These are phyloP conservation scores for Acephala macrosclerotiorum DNA, from an alignment of 2,329 filamentous ascomycete genomes.

Conservation along the genomic window DNA sequence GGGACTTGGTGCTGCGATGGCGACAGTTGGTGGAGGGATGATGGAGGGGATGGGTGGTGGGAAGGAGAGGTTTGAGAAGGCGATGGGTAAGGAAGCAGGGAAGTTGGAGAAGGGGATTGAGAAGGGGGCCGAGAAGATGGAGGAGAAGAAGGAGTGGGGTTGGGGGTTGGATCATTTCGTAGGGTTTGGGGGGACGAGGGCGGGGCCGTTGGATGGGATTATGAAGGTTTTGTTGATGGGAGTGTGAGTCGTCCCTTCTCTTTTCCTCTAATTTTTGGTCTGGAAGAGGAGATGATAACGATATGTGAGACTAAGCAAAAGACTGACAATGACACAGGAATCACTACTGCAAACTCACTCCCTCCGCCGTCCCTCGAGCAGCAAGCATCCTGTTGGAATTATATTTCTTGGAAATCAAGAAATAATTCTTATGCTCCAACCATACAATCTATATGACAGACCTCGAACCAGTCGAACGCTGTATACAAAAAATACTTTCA, in stretches of 20 bases:
- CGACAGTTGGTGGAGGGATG: constrained; percentile 15
- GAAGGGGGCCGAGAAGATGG: constrained; percentile 14
- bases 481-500: background rate
- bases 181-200: constrained; percentile 38
- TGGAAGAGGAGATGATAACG: background rate
- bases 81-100: background rate
- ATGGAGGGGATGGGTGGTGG: constrained; percentile 24
- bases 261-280: background rate
- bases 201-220: constrained; percentile 39
- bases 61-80: background rate
- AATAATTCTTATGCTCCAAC: background rate
- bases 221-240: constrained; percentile 42
- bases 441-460: background rate
- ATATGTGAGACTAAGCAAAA: background rate
- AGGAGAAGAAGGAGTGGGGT: constrained; percentile 30
- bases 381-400: constrained; percentile 40
- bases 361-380: constrained; percentile 34
- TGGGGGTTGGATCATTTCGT: constrained; percentile 38
- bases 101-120: constrained; percentile 4
- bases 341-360: constrained; percentile 40
- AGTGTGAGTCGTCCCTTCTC: constrained; percentile 34
- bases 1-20: background rate
- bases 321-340: constrained; percentile 33
- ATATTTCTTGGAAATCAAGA: constrained; percentile 39
- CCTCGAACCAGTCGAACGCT: background rate